These are phyloP conservation scores for Kockiozyma suomiensis DNA, from an alignment of 805 yeast species.

Conservation along the genomic window DNA sequence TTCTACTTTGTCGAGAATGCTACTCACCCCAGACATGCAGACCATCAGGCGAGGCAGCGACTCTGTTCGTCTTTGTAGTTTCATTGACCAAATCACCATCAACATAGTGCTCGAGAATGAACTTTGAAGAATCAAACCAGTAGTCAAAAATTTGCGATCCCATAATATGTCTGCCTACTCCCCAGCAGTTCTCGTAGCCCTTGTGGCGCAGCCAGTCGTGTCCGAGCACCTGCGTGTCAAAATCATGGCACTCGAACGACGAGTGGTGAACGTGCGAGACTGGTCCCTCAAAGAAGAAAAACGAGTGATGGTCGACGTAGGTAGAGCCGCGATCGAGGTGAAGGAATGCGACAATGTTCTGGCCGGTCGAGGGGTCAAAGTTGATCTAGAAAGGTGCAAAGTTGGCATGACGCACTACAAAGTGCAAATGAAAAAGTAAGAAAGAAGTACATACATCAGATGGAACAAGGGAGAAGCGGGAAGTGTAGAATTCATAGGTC, in stretches of 20 bases:
- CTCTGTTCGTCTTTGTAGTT: background rate
- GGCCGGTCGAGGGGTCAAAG: background rate
- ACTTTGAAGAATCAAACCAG: slow-evolving; percentile 2
- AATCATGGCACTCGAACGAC: background rate
- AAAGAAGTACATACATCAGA: background rate
- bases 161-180: background rate
- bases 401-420: background rate
- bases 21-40: slow-evolving; percentile 6
- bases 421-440: background rate
- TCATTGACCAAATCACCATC: background rate
- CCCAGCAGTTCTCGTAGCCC: slow-evolving; percentile 8
- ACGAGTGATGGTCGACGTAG: background rate
- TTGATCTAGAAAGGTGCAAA: background rate
- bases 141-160: slow-evolving; percentile 2
- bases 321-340: background rate
- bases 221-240: slow-evolving; percentile 4
- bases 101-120: slow-evolving; percentile 7
- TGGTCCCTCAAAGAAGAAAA: slow-evolving; percentile 4
- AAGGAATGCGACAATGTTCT: background rate
- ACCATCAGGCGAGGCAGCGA: background rate
- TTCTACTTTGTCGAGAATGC: too few species aligned
- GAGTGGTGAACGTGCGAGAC: slow-evolving; percentile 5
- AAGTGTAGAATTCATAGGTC: background rate
- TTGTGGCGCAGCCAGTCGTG: slow-evolving; percentile 10
- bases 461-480: background rate